Percentiles rank a stretch among this genome's conserved stretches.
Conservation (phyloP, 768 basidiomycete genomes). For the Xanthoconium purpureum region DNA sequence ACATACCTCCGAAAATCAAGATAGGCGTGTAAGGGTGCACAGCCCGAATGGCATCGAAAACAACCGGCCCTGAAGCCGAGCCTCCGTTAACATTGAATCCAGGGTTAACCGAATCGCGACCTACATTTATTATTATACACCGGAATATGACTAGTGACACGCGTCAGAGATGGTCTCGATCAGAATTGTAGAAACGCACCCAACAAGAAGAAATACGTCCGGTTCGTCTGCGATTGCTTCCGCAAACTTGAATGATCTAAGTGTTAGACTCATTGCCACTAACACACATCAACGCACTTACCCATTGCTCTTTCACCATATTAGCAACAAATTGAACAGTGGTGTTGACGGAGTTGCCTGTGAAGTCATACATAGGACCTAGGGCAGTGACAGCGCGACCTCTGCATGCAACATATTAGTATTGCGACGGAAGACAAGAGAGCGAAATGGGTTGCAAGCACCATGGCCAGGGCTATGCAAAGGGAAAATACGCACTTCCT, state of each 20-base stretch:
- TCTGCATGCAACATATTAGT: constrained; percentile 16
- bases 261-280: neutral
- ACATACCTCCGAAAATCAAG: constrained; percentile 70
- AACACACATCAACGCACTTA: constrained; percentile 22
- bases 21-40: constrained; percentile 77
- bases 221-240: constrained; percentile 79
- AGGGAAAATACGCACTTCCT: constrained; percentile 46
- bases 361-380: constrained; percentile 78
- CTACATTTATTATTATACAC: constrained; percentile 64
- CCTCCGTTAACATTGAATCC: neutral
- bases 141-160: constrained; percentile 73
- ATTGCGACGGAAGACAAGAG: too few relatives aligned
- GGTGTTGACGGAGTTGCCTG: constrained; percentile 64
- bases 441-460: too few relatives aligned
- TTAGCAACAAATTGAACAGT: constrained; percentile 69
- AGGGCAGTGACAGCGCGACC: constrained; percentile 76
- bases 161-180: neutral
- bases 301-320: constrained; percentile 82
- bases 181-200: constrained; percentile 38
- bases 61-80: constrained; percentile 52
- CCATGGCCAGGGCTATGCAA: too few relatives aligned
- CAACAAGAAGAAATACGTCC: constrained; percentile 75
- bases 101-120: constrained; percentile 11
- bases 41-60: constrained; percentile 71
- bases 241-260: constrained; percentile 48